Base-by-base conservation (phyloP, 345 rosid genomes). In the Carallia brachiata region DNA sequence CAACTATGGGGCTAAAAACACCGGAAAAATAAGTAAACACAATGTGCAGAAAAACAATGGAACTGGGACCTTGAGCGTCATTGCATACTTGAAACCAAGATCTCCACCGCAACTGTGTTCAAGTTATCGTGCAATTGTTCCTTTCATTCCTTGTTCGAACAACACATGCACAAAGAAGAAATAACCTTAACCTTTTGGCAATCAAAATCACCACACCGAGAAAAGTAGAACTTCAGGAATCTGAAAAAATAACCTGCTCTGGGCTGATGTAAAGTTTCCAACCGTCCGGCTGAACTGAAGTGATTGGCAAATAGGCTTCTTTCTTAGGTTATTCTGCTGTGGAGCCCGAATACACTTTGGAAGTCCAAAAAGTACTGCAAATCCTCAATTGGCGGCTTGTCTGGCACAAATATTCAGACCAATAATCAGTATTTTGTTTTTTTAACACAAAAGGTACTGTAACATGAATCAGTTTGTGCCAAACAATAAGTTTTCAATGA, bases 221-320 rank as follows among this genome's bases (percentile, higher is more conserved):
- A 63, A 30, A 17, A 18, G 23, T 44, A 63, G 58, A 36, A 40
- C 40, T 61, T 3, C 18, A 44, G 47, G 5, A 3, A 23, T 0
- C 52, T 58, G 64, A 18, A 23, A 63, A 17, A 52, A n/a, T 50
- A 81, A 95, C 99, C 97, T 95, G 99, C 75, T 90, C 93, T 6
- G 97, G 89, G 68, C 97, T 91, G 84, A 95, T 78, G 75, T 88
- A 92, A 1, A 95, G 96, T 80, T 95, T 95, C 4, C 97, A 97
- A 82, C 97, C 99, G 92, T 95, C 83, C 90, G 86, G 84, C 99
- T 92, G 83, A 95, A 90, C 64, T 92, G 99, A 76, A 95, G 99
- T 80, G 91, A 87, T 65, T 67, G 68, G 71, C 96, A 95, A 37
- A 95, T 97, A 6, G 99, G 99, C 64, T 92, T 97, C 79, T 92